A percentile compares a stretch with the other conserved stretches of the same genome.
phyloP scores from a whole-genome alignment of 495 filamentous ascomycete species.

The Aspergillus sparsus region DNA sequence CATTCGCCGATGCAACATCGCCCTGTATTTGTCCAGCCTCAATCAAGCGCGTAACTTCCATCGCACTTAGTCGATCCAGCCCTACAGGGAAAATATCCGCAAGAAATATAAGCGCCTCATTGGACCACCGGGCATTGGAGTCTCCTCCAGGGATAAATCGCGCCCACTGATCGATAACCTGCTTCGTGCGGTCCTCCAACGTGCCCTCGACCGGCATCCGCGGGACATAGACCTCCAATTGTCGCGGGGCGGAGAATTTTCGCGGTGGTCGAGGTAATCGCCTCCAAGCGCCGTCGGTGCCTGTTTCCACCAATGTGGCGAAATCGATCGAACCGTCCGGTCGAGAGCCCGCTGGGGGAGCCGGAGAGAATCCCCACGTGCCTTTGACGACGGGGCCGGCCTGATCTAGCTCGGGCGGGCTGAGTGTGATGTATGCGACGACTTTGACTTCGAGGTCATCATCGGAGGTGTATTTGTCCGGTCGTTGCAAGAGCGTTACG shows the following conservation, averaged over 20 bases:
- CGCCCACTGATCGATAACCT: constrained; percentile 60
- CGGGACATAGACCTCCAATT: constrained; percentile 51
- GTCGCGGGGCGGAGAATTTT: constrained; percentile 41
- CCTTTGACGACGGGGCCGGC: constrained; percentile 41
- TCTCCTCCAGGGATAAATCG: constrained; percentile 28
- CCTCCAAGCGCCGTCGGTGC: constrained; percentile 14
- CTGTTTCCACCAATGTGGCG: constrained; percentile 32
- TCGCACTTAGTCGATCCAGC: constrained; percentile 34
- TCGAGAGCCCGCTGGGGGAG: constrained; percentile 32
- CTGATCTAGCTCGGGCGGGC: constrained; percentile 48
- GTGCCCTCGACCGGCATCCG: constrained; percentile 11
- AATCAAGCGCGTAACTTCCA: constrained; percentile 31
- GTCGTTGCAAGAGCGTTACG: constrained; percentile 50
- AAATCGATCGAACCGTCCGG: constrained; percentile 6
- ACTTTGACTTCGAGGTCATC: constrained; percentile 37
- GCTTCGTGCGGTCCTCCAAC: constrained; percentile 33
- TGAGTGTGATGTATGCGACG: constrained; percentile 57
- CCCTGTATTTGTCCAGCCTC: background rate
- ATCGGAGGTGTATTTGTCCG: constrained; percentile 32
- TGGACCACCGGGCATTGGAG: constrained; percentile 33
- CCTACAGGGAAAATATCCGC: constrained; percentile 54
- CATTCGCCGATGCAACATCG: constrained; percentile 13
- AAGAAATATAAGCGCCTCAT: constrained; percentile 49
- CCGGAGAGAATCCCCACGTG: constrained; percentile 40
- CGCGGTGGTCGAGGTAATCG: constrained; percentile 27